phyloP scores from a whole-genome alignment of 2,329 filamentous ascomycete genomes.

The Coniella lustricola region DNA sequence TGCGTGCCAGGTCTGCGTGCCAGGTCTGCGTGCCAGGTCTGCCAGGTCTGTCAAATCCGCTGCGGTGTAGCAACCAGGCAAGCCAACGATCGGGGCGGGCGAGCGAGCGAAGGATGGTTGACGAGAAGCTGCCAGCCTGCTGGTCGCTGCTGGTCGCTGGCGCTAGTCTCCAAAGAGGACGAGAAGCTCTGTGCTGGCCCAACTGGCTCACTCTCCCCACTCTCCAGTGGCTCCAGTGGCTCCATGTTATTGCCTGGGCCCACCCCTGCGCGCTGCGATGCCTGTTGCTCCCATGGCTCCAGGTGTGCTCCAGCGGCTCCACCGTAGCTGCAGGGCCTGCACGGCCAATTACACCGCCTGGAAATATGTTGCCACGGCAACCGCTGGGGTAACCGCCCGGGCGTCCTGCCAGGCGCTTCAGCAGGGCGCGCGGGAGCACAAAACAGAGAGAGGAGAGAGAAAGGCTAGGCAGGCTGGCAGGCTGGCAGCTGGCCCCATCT shows the following conservation, averaged over 20 bases:
- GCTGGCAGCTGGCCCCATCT: background rate
- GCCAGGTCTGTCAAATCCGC: too few relatives aligned
- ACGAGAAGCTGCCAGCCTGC: too few relatives aligned
- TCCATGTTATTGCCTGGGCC: background rate
- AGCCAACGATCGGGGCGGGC: too few relatives aligned
- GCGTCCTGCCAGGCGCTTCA: too few relatives aligned
- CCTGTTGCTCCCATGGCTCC: background rate
- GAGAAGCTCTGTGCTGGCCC: slow-evolving; percentile 1
- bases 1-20: too few relatives aligned
- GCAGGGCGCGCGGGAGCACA: background rate
- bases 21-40: too few relatives aligned
- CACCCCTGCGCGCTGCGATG: background rate
- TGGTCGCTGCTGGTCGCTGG: too few relatives aligned
- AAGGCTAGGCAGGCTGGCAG: background rate
- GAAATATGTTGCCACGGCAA: background rate
- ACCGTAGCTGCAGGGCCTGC: background rate
- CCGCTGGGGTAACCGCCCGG: background rate
- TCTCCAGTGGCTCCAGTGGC: too few relatives aligned
- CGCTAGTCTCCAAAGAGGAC: background rate
- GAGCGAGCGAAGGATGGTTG: too few relatives aligned
- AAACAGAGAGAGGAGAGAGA: background rate
- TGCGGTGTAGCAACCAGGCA: too few relatives aligned
- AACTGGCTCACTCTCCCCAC: background rate
- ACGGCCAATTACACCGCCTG: background rate
- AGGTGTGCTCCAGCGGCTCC: background rate